Evolutionary conservation across 306 rosid genomes (phyloP).

Genomic region (barrel medic (Medicago truncatula)): DNA sequence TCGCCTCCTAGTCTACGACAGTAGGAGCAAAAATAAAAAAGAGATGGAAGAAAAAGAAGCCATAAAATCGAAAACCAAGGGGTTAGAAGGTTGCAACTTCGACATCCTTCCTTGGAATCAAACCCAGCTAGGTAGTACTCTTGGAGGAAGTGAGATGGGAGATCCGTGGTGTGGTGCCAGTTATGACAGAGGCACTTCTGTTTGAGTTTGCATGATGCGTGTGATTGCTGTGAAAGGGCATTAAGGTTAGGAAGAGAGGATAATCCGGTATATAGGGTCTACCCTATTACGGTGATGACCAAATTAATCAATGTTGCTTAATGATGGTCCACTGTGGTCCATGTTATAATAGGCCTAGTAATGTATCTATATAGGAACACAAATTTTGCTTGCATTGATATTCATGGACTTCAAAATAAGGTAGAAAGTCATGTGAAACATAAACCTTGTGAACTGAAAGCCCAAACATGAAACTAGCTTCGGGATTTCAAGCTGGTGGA

Average conservation of each 20-base stretch:
- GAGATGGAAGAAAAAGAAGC: not conserved
- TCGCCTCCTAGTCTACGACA: not conserved
- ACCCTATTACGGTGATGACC: not conserved
- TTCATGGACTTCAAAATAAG: slow-evolving; percentile 23
- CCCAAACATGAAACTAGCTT: slow-evolving; percentile 22
- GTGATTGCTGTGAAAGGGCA: not conserved
- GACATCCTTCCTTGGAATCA: not conserved
- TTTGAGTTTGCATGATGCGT: not conserved
- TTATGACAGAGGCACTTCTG: not conserved
- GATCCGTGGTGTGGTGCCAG: not conserved
- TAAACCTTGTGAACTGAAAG: slow-evolving; percentile 10
- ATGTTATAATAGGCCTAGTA: not conserved
- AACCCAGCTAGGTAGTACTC: not conserved
- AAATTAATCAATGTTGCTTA: not conserved
- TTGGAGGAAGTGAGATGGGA: slow-evolving; percentile 12
- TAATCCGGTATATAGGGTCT: not conserved
- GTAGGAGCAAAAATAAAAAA: not conserved
- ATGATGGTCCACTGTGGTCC: not conserved
- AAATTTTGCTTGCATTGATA: slow-evolving; percentile 16
- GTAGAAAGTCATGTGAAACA: not conserved
- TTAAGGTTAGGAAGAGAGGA: not conserved
- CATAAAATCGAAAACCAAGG: not conserved
- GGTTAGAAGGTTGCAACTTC: not conserved
- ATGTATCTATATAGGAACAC: not conserved
- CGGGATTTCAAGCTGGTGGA: slow-evolving; percentile 16